Percentiles rank a stretch among this genome's conserved stretches.
phyloP scores from a whole-genome alignment of 1,284 basidiomycete species.

The Acaromyces ingoldii region DNA sequence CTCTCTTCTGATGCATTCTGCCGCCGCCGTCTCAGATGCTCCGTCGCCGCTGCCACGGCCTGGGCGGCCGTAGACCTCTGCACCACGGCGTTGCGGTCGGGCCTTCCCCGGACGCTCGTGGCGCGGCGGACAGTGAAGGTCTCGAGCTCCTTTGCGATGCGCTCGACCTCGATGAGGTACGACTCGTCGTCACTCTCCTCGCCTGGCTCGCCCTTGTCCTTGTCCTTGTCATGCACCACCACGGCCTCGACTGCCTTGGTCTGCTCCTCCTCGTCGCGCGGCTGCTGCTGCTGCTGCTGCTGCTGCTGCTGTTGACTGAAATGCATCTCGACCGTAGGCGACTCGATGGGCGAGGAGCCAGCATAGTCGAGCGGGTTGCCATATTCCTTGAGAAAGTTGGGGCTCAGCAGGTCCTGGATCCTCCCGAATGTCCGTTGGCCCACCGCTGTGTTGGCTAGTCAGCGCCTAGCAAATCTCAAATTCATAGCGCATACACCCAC shows the following conservation, averaged over 20 bases:
- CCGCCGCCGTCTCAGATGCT: too few relatives aligned
- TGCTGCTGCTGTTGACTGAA: neutral
- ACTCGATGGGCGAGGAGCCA: neutral
- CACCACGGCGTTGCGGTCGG: neutral
- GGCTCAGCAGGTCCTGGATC: conserved; percentile 3
- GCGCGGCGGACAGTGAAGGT: neutral
- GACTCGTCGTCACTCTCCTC: conserved; percentile 13
- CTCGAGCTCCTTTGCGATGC: conserved; percentile 24
- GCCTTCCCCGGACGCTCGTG: neutral
- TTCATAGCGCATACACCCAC: neutral
- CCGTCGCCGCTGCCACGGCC: neutral
- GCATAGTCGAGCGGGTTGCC: conserved; percentile 6
- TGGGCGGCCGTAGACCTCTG: conserved; percentile 1
- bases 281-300: neutral
- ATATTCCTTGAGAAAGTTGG: neutral
- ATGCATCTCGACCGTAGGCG: neutral
- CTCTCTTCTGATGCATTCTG: too few relatives aligned
- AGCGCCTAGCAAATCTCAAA: neutral
- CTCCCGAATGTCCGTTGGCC: neutral
- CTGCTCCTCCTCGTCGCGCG: neutral
- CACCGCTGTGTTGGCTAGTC: neutral
- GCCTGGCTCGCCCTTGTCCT: neutral
- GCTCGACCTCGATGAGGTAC: conserved; percentile 23
- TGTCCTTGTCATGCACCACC: neutral
- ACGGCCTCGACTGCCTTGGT: neutral